phyloP scores from a whole-genome alignment of 73 alveolate genomes.

The Loxodes magnus region DNA sequence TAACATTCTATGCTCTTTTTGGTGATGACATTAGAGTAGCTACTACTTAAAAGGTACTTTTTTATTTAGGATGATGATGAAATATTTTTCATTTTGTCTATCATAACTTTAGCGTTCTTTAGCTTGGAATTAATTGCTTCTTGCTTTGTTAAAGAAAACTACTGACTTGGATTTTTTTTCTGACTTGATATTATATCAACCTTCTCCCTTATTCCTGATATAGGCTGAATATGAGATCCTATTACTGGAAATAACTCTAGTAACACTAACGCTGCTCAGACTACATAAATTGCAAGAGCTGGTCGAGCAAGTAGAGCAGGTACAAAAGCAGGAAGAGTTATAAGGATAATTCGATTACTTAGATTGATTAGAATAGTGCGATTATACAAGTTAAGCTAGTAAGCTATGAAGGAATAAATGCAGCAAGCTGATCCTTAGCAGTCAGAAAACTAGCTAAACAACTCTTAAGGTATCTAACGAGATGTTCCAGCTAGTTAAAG shows the following conservation, averaged over 20 bases:
- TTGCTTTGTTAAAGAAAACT: neutral
- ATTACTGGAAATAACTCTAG: constrained; percentile 32
- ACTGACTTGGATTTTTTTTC: constrained; percentile 37
- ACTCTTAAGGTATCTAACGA: too few species aligned
- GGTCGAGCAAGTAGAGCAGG: constrained; percentile 71
- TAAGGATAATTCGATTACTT: constrained; percentile 37
- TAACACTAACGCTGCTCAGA: constrained; percentile 40
- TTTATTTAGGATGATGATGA: constrained; percentile 20
- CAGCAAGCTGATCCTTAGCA: too few species aligned
- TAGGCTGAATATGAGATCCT: constrained; percentile 54
- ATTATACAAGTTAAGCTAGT: constrained; percentile 32
- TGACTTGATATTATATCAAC: constrained; percentile 65
- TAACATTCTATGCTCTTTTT: constrained; percentile 75
- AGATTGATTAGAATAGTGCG: constrained; percentile 41
- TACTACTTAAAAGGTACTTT: constrained; percentile 28
- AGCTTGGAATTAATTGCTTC: constrained; percentile 8
- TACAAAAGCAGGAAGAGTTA: constrained; percentile 42
- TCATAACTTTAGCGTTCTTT: constrained; percentile 2
- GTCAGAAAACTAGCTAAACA: too few species aligned
- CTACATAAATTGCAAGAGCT: constrained; percentile 54
- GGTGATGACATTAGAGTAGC: constrained; percentile 66
- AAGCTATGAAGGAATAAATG: neutral
- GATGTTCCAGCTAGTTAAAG: neutral
- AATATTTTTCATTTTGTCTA: neutral
- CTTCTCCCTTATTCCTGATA: constrained; percentile 54